Evolutionary conservation across 78 protist genomes (phyloP).

Genomic region (Dictyostelium purpureum): DNA sequence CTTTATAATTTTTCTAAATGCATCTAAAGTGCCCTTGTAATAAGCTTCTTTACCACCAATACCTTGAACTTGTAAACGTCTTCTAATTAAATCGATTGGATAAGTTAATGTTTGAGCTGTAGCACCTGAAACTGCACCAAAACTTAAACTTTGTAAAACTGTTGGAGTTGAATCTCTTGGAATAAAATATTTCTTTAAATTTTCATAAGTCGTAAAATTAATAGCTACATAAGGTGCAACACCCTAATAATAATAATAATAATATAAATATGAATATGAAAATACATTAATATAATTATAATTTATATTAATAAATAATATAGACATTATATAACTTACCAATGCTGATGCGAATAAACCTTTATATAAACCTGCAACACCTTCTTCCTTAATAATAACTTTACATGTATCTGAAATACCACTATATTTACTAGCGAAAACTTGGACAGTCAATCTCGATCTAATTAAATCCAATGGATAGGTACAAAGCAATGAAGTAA

Average conservation of each 20-base stretch:
- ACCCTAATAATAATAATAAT: constrained; percentile 62
- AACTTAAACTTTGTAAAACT: constrained; percentile 9
- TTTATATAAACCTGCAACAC: constrained; percentile 73
- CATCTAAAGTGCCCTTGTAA: constrained; percentile 78
- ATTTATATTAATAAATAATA: neutral
- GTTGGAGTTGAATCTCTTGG: constrained; percentile 7
- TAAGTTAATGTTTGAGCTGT: constrained; percentile 88
- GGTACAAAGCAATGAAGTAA: constrained; percentile 78
- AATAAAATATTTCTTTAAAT: constrained; percentile 48
- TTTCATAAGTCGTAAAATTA: constrained; percentile 89
- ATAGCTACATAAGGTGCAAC: constrained; percentile 92
- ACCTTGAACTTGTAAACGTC: constrained; percentile 85
- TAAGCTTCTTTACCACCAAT: constrained; percentile 45
- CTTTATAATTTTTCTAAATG: constrained; percentile 32
- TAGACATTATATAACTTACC: constrained; percentile 6
- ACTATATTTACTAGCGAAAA: constrained; percentile 38
- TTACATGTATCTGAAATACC: constrained; percentile 76
- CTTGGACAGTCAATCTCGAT: constrained; percentile 85
- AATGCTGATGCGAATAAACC: constrained; percentile 84
- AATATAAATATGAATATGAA: neutral
- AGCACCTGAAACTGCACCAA: constrained; percentile 90
- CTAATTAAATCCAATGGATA: constrained; percentile 90
- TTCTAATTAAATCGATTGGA: constrained; percentile 84
- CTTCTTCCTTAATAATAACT: constrained; percentile 63
- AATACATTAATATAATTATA: neutral